Conservation (phyloP, 345 rosid species). For the Garcia nutans region DNA sequence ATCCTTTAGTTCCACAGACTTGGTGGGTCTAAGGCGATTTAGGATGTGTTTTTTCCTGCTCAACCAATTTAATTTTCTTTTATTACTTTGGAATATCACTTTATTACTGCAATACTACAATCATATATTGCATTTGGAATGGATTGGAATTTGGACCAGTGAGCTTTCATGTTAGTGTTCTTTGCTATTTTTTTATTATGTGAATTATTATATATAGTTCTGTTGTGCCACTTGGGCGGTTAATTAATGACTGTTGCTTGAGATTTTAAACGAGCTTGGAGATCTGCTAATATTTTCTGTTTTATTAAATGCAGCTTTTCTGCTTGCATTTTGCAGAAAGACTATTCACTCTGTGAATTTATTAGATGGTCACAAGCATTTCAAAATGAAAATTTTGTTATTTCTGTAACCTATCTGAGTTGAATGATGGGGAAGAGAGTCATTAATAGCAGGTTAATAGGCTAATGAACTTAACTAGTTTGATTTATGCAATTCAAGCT, state of each 20-base stretch:
- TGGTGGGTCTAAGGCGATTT: slow-evolving; percentile 52
- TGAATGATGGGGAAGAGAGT: too few relatives aligned
- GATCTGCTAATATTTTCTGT: too few relatives aligned
- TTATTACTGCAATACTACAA: neutral
- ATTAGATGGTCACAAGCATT: too few relatives aligned
- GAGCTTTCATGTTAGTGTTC: neutral
- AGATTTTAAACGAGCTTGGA: too few relatives aligned
- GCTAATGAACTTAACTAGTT: neutral
- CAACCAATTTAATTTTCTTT: neutral
- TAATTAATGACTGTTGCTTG: neutral
- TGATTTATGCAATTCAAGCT: neutral
- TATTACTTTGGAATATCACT: neutral
- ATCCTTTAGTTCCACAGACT: slow-evolving; percentile 45
- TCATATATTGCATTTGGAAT: slow-evolving; percentile 8
- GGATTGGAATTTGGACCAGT: slow-evolving; percentile 8
- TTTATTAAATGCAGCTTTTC: too few relatives aligned
- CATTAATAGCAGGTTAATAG: too few relatives aligned
- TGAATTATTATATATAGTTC: neutral
- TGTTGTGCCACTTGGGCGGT: neutral
- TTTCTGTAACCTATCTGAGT: too few relatives aligned
- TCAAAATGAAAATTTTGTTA: too few relatives aligned
- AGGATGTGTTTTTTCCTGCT: slow-evolving; percentile 22
- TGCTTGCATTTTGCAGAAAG: too few relatives aligned
- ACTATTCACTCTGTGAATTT: too few relatives aligned
- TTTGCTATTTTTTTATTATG: neutral